Evolutionary conservation across 2,329 filamentous ascomycete species (phyloP).

Genomic region (Nemania sp.): DNA sequence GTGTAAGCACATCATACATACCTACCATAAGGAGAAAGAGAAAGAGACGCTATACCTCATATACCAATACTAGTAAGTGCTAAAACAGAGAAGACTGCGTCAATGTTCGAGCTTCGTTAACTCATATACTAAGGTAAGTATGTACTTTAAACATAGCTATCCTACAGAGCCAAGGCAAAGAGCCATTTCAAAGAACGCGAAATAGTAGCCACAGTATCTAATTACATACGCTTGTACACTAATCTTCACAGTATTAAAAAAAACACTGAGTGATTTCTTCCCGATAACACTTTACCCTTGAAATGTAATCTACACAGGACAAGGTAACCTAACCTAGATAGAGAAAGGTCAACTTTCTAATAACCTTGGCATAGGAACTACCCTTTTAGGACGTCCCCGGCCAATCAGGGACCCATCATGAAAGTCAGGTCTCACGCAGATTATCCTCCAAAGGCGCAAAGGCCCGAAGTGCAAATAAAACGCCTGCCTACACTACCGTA

Average conservation of each 20-base stretch:
- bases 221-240: background rate
- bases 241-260: slow-evolving; percentile 4
- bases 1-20: slow-evolving; percentile 10
- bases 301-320: slow-evolving; percentile 13
- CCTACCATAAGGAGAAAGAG: slow-evolving; percentile 6
- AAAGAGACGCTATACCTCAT: background rate
- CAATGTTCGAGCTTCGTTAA: background rate
- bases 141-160: no score
- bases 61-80: slow-evolving; percentile 7
- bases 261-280: slow-evolving; percentile 5
- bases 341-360: background rate
- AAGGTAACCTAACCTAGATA: background rate
- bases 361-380: slow-evolving; percentile 31
- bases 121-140: background rate
- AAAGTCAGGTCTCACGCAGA: slow-evolving; percentile 35
- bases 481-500: background rate
- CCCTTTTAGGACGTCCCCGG: slow-evolving; percentile 30
- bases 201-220: background rate
- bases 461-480: background rate
- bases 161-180: no score
- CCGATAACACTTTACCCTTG: slow-evolving; percentile 1
- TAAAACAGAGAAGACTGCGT: slow-evolving; percentile 7
- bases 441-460: background rate
- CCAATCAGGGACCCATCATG: slow-evolving; percentile 32
- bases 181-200: background rate